These are phyloP conservation scores for Dryadomyces quercivorus DNA, from an alignment of 2,329 filamentous ascomycete genomes.

Conservation along the genomic window DNA sequence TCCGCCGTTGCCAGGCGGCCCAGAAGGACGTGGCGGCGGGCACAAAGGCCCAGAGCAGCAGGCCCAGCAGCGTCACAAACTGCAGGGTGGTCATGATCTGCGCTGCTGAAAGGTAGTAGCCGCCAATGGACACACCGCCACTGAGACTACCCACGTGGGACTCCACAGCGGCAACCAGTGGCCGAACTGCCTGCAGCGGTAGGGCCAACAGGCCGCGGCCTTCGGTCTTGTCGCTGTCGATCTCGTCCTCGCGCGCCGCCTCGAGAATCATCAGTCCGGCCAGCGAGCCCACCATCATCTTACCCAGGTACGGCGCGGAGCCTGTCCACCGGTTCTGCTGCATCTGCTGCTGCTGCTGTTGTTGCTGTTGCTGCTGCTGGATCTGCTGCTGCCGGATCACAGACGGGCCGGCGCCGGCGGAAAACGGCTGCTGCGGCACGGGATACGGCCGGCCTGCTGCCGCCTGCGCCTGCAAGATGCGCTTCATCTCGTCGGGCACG, in stretches of 20 bases:
- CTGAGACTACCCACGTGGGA: slow-evolving; percentile 26
- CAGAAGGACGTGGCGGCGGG: slow-evolving; percentile 23
- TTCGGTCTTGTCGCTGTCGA: slow-evolving; percentile 48
- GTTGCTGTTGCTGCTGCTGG: slow-evolving; percentile 46
- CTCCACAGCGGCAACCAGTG: slow-evolving; percentile 25
- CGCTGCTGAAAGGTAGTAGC: slow-evolving; percentile 34
- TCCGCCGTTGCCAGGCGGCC: slow-evolving; percentile 7
- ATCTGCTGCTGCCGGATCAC: slow-evolving; percentile 35
- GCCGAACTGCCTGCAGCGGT: slow-evolving; percentile 45
- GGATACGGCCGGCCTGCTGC: slow-evolving; percentile 40
- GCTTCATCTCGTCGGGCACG: slow-evolving; percentile 55
- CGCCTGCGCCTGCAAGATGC: slow-evolving; percentile 45
- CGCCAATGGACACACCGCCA: slow-evolving; percentile 37
- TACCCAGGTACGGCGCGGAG: slow-evolving; percentile 47
- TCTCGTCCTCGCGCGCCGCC: slow-evolving; percentile 56
- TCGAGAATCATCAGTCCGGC: slow-evolving; percentile 88
- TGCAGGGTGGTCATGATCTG: slow-evolving; percentile 39
- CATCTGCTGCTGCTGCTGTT: slow-evolving; percentile 22
- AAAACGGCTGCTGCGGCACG: slow-evolving; percentile 26
- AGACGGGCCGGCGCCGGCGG: slow-evolving; percentile 24
- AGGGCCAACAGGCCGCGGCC: slow-evolving; percentile 44
- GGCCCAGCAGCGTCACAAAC: slow-evolving; percentile 37
- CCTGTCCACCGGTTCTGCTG: slow-evolving; percentile 39
- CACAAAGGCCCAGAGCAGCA: slow-evolving; percentile 41
- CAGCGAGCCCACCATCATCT: slow-evolving; percentile 86